Conservation (phyloP, 108 stramenopile genomes). For the Hondaea fermentalgiana region DNA sequence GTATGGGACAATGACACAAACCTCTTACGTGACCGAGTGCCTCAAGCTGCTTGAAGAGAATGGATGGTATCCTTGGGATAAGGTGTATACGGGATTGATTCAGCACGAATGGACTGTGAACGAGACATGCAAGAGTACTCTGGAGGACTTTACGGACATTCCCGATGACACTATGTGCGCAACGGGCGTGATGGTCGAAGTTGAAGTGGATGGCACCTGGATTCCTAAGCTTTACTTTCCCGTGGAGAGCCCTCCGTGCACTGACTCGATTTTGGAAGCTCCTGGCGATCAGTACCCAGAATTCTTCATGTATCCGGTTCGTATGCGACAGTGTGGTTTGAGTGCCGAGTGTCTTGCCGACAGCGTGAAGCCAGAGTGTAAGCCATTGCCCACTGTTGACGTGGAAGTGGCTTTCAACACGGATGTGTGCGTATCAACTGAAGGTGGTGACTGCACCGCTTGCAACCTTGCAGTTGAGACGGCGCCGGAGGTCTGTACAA, state of each 20-base stretch:
- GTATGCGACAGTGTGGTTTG: background rate
- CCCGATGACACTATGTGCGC: background rate
- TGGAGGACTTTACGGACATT: background rate
- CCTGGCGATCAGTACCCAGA: background rate
- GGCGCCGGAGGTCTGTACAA: background rate
- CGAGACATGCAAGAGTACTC: background rate
- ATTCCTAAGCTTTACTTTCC: background rate
- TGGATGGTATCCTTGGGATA: background rate
- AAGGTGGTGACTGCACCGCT: background rate
- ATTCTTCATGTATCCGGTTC: background rate
- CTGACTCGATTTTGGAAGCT: background rate
- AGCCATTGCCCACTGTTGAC: background rate
- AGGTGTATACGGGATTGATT: background rate
- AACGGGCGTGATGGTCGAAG: background rate
- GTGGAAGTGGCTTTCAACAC: background rate
- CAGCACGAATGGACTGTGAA: background rate
- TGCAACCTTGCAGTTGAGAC: background rate
- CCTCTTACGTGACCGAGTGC: background rate
- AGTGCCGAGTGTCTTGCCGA: background rate
- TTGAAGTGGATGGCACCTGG: background rate
- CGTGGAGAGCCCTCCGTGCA: background rate
- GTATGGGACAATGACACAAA: background rate
- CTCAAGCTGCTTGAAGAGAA: background rate
- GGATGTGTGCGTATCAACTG: background rate
- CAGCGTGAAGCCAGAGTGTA: background rate